phyloP scores from a whole-genome alignment of 108 stramenopile species.

The Stephanodiscus minutulus region DNA sequence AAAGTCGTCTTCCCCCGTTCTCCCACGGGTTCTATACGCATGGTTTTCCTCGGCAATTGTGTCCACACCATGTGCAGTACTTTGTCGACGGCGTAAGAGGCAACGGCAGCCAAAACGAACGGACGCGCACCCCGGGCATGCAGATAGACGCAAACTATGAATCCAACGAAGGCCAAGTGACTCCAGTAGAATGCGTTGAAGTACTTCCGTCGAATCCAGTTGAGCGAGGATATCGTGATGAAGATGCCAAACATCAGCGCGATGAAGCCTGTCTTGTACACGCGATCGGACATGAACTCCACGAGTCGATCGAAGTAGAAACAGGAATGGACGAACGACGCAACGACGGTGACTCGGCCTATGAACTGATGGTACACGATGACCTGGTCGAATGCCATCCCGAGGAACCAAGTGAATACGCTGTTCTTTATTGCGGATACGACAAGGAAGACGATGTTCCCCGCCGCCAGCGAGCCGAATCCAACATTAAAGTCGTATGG shows the following conservation, averaged over 20 bases:
- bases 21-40: conserved; percentile 8
- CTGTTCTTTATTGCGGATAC: conserved; percentile 27
- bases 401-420: conserved; percentile 29
- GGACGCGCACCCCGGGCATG: conserved; percentile 36
- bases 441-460: conserved; percentile 32
- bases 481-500: conserved; percentile 29
- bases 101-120: conserved; percentile 16
- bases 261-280: conserved; percentile 23
- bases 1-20: conserved; percentile 19
- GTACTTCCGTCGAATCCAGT: conserved; percentile 23
- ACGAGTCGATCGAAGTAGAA: conserved; percentile 26
- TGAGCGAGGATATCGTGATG: conserved; percentile 25
- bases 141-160: conserved; percentile 24
- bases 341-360: conserved; percentile 19
- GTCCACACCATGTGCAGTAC: conserved; percentile 23
- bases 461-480: conserved; percentile 34
- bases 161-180: conserved; percentile 30
- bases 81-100: conserved; percentile 23
- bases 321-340: conserved; percentile 20
- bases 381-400: conserved; percentile 27
- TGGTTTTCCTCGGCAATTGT: conserved; percentile 20
- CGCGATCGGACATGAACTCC: conserved; percentile 22
- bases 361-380: conserved; percentile 38
- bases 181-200: conserved; percentile 38
- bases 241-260: conserved; percentile 24